These are phyloP conservation scores for Aspergillus puulaauensis DNA, from an alignment of 2,329 filamentous ascomycete species.

Conservation along the genomic window DNA sequence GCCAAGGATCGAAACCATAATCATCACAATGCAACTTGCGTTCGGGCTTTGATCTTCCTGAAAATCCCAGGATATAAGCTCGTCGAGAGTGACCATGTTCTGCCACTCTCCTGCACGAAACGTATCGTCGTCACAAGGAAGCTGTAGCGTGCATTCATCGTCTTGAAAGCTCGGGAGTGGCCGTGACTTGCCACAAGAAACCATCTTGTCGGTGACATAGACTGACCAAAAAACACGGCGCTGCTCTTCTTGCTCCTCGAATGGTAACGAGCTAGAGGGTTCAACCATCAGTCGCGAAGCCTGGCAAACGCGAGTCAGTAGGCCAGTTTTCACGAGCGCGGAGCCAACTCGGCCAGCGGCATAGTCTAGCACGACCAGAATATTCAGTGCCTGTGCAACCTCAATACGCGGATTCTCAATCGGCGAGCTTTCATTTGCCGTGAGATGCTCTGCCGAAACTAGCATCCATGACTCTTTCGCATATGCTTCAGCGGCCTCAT, in stretches of 20 bases:
- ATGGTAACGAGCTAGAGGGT: slow-evolving; percentile 15
- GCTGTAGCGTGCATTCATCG: slow-evolving; percentile 26
- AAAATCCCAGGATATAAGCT: slow-evolving; percentile 23
- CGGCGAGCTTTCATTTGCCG: slow-evolving; percentile 8
- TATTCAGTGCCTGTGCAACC: slow-evolving; percentile 38
- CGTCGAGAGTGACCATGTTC: slow-evolving; percentile 19
- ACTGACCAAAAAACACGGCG: slow-evolving; percentile 31
- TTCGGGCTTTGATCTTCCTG: slow-evolving; percentile 17
- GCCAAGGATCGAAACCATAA: not conserved
- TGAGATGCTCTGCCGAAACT: slow-evolving; percentile 35
- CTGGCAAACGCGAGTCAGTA: not conserved
- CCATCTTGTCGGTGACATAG: slow-evolving; percentile 30
- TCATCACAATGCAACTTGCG: not conserved
- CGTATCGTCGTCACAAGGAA: slow-evolving; percentile 26
- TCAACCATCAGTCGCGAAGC: slow-evolving; percentile 23
- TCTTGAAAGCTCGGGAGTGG: slow-evolving; percentile 18
- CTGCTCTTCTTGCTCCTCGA: slow-evolving; percentile 27
- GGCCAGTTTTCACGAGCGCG: slow-evolving; percentile 36
- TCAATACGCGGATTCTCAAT: slow-evolving; percentile 29
- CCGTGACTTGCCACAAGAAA: slow-evolving; percentile 26
- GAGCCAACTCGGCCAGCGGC: slow-evolving; percentile 33
- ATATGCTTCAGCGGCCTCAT: slow-evolving; percentile 27
- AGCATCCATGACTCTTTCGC: slow-evolving; percentile 34
- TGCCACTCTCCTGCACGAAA: slow-evolving; percentile 7
- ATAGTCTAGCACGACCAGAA: slow-evolving; percentile 40